Conservation (phyloP, 306 rosid species). For the Carpinus fangiana region DNA sequence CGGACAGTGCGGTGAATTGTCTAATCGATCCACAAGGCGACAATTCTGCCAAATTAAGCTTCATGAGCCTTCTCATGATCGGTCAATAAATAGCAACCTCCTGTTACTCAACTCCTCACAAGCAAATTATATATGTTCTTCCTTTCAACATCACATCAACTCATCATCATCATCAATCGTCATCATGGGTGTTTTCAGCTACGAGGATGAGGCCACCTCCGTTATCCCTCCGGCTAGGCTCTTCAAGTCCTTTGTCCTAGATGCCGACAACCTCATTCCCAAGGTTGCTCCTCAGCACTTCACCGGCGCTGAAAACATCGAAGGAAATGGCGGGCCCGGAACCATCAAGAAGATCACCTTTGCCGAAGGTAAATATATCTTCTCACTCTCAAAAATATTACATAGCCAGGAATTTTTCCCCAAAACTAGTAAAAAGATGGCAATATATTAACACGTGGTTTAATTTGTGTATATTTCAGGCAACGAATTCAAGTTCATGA, state of each 20-base stretch:
- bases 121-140: no score
- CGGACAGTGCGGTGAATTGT: no score
- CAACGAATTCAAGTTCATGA: constrained; percentile 17
- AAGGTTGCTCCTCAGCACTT: constrained; percentile 36
- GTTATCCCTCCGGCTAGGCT: constrained; percentile 42
- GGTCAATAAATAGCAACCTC: no score
- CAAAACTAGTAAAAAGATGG: no score
- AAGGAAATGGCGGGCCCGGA: constrained; percentile 60
- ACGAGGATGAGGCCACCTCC: constrained; percentile 32
- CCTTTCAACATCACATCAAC: no score
- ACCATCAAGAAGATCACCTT: constrained; percentile 51
- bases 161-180: no score
- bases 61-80: no score
- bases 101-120: no score
- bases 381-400: no score
- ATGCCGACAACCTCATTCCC: constrained; percentile 43
- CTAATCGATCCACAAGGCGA: no score
- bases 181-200: constrained; percentile 49
- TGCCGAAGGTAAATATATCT: constrained; percentile 14
- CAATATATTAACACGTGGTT: no score
- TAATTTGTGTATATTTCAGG: not conserved
- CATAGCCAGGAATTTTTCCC: not conserved
- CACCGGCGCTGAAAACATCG: constrained; percentile 26
- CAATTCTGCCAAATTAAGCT: no score
- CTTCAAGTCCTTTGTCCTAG: constrained; percentile 49